Base-by-base conservation (phyloP, 2,329 filamentous ascomycete species). In the Emergomyces orientalis region DNA sequence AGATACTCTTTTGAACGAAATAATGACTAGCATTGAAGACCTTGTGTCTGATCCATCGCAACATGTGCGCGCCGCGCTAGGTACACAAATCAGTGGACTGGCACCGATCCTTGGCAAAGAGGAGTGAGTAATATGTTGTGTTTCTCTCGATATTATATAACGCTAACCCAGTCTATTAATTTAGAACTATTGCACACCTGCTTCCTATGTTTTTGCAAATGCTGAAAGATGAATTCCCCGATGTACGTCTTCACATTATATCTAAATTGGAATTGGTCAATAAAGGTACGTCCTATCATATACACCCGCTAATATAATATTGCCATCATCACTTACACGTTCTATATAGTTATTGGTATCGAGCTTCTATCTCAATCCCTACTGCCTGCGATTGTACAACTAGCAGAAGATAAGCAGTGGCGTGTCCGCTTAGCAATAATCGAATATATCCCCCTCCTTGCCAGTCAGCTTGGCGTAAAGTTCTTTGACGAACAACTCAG, bases 341-440 rank as follows among this genome's bases (percentile, higher is more conserved):
- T 58, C n/a, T 55, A 41, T 45, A 30, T 61, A 92, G 94, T 99
- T 65, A 99, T 99, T 74, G 94, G 94, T 66, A 99, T 99, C 76
- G 94, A 99, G 65, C 85, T 96, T 22, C 87, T 99, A 59, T 97
- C 94, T 56, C 92, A 97, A 76, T 97, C 93, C 30, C 88, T 99
- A 62, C 88, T 99, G 59, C 94, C 95, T 14, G 94, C 94, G 54
- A 99, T 99, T 72, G 91, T 97, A 41, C 92, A 97, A 76, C 84
- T 99, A 70, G 94, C 94, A 62, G 94, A 97, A 78, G 94, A 99
- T 78, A 99, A 99, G 84, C 92, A 97, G 81, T 99, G 94, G 94
- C 88, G 94, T 72, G 94, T 99, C 65, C 89, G 94, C 69, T 84
- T 99, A 68, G 94, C 94, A 65, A 99, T 99, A 75, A 99, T 99